These are phyloP conservation scores for Phoenix dactylifera DNA, from an alignment of 176 grass and related monocot species.

Conservation along the genomic window DNA sequence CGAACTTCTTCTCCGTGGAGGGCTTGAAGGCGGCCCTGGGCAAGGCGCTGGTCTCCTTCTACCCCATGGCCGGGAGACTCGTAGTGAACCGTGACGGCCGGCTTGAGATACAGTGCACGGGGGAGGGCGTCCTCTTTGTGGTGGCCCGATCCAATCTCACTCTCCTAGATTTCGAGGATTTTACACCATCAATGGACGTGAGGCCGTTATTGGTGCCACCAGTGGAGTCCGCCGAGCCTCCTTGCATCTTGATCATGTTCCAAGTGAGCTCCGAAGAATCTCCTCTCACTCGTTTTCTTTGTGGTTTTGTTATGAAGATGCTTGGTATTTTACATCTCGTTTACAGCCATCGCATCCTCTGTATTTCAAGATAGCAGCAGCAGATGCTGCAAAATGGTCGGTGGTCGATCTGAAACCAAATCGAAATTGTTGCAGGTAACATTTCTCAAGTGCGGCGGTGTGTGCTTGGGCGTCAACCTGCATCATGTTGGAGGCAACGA, in stretches of 20 bases:
- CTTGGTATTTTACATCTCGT: too few species aligned
- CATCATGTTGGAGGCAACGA: too few species aligned
- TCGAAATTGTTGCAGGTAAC: slow-evolving; percentile 26
- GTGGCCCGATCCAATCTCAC: slow-evolving; percentile 22
- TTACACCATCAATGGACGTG: slow-evolving; percentile 31
- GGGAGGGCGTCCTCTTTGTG: slow-evolving; percentile 40
- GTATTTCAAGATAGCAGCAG: too few species aligned
- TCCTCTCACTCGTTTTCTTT: too few species aligned
- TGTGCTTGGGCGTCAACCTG: slow-evolving; percentile 28
- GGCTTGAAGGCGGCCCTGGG: slow-evolving; percentile 32
- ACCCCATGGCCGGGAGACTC: slow-evolving; percentile 55
- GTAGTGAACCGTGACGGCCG: slow-evolving; percentile 20
- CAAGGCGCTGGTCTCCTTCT: slow-evolving; percentile 53
- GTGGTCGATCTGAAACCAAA: not conserved
- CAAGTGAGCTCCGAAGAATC: slow-evolving; percentile 19
- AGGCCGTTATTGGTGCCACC: slow-evolving; percentile 34
- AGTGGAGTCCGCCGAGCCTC: slow-evolving; percentile 10
- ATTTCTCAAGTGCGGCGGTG: slow-evolving; percentile 44
- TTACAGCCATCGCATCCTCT: too few species aligned
- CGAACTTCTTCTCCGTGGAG: slow-evolving; percentile 26
- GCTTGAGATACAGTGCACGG: slow-evolving; percentile 48
- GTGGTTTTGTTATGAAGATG: too few species aligned
- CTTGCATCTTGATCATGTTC: slow-evolving; percentile 25
- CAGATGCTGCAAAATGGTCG: too few species aligned
- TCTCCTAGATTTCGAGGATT: slow-evolving; percentile 30